Conservation (phyloP, 345 rosid species). For the Sonneratia alba region DNA sequence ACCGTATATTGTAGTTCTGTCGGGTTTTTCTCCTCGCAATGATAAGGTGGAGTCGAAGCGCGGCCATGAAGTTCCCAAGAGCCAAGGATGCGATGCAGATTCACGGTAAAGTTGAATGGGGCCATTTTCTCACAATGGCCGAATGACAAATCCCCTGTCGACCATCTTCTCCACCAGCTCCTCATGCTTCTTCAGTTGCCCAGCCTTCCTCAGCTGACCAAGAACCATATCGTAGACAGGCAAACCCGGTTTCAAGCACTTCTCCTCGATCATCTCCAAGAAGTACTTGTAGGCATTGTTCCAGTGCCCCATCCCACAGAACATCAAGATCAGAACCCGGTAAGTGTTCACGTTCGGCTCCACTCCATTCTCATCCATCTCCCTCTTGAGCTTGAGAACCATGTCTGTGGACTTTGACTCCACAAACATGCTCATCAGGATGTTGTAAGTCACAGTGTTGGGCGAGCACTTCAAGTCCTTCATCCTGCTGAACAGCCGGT, state of each 20-base stretch:
- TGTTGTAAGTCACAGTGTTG: slow-evolving; percentile 65
- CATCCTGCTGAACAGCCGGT: slow-evolving; percentile 68
- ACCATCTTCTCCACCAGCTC: slow-evolving; percentile 88
- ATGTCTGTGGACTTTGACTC: slow-evolving; percentile 66
- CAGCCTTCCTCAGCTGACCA: slow-evolving; percentile 62
- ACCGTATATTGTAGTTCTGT: background rate
- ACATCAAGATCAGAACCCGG: slow-evolving; percentile 67
- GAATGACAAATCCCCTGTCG: slow-evolving; percentile 42
- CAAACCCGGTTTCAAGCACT: slow-evolving; percentile 61
- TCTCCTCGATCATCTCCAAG: slow-evolving; percentile 79
- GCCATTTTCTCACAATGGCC: slow-evolving; percentile 31
- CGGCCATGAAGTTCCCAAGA: background rate
- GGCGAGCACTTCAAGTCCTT: slow-evolving; percentile 48
- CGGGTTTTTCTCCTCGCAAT: background rate
- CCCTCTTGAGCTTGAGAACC: slow-evolving; percentile 88
- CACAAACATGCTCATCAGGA: slow-evolving; percentile 71
- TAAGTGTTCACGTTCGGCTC: slow-evolving; percentile 90
- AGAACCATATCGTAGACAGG: slow-evolving; percentile 63
- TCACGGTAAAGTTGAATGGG: background rate
- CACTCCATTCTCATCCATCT: slow-evolving; percentile 71
- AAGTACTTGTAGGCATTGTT: slow-evolving; percentile 77
- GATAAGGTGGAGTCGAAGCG: background rate
- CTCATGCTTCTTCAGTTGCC: slow-evolving; percentile 85
- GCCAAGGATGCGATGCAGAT: background rate
- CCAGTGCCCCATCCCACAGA: slow-evolving; percentile 95